Percentiles rank a stretch among this genome's conserved stretches.
Conservation (phyloP, 1,284 basidiomycete species). For the Dichomitus squalens region DNA sequence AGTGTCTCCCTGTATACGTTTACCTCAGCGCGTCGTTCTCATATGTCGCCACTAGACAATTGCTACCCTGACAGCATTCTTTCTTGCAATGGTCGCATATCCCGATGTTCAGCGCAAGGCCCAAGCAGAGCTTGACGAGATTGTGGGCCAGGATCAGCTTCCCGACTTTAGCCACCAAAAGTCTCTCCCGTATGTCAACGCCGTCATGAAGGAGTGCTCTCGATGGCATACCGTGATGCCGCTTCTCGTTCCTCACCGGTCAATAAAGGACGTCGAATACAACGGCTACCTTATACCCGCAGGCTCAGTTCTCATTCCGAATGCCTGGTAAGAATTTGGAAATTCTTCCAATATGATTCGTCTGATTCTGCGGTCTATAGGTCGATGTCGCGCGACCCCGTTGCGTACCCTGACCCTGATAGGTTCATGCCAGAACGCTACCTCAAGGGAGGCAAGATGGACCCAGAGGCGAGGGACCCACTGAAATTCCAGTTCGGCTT, state of each 20-base stretch:
- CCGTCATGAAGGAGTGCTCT: constrained; percentile 12
- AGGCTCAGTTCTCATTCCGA: constrained; percentile 10
- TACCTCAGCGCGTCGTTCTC: neutral
- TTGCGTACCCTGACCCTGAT: constrained; percentile 23
- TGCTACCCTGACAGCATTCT: constrained; percentile 24
- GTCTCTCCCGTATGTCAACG: constrained; percentile 14
- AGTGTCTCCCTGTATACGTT: neutral
- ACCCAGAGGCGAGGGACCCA: constrained; percentile 3
- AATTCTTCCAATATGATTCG: neutral
- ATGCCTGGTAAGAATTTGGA: constrained; percentile 9
- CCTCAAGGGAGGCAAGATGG: constrained; percentile 3
- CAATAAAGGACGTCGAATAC: constrained; percentile 14
- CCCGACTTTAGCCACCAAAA: constrained; percentile 13
- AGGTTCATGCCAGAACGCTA: constrained; percentile 28
- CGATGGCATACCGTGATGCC: constrained; percentile 6
- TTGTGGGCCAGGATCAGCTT: constrained; percentile 13
- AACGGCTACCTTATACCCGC: constrained; percentile 20
- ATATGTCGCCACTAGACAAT: constrained; percentile 19
- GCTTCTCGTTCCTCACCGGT: constrained; percentile 12
- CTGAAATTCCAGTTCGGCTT: constrained; percentile 15
- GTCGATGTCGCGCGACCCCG: constrained; percentile 28
- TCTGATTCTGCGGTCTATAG: constrained; percentile 2
- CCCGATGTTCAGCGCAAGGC: constrained; percentile 23
- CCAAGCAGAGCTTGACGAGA: constrained; percentile 14
- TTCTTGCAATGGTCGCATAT: constrained; percentile 26